Percentiles rank a stretch among this genome's conserved stretches.
Conservation (phyloP, 352 stramenopile genomes). For the Phytophthora fragariaefolia region DNA sequence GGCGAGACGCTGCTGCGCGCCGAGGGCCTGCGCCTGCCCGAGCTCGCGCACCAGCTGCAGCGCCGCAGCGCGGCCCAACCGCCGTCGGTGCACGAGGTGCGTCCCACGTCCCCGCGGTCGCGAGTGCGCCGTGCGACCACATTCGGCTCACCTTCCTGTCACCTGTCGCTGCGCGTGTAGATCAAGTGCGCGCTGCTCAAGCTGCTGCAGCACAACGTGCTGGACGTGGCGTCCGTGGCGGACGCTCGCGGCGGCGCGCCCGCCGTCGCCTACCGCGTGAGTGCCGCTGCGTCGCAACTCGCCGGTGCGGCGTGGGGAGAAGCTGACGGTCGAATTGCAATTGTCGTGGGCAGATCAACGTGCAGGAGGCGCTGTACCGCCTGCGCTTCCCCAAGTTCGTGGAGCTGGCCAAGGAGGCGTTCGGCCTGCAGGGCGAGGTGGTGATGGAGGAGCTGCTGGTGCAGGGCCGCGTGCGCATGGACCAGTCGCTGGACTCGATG, state of each 20-base stretch:
- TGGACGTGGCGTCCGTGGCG: slow-evolving; percentile 64
- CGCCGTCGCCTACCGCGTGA: slow-evolving; percentile 59
- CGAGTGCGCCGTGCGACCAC: too few relatives aligned
- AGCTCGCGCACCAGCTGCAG: slow-evolving; percentile 74
- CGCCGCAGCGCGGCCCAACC: slow-evolving; percentile 27
- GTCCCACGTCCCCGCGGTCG: too few relatives aligned
- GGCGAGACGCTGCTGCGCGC: slow-evolving; percentile 64
- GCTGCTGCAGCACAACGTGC: slow-evolving; percentile 88
- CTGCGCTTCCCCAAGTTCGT: slow-evolving; percentile 88
- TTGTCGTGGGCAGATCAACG: slow-evolving; percentile 62
- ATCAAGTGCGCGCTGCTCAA: slow-evolving; percentile 87
- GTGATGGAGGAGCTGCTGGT: slow-evolving; percentile 91
- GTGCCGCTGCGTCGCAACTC: too few relatives aligned
- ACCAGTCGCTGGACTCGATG: slow-evolving; percentile 88
- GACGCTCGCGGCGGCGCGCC: slow-evolving; percentile 22
- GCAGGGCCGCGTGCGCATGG: slow-evolving; percentile 81
- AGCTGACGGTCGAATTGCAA: background rate
- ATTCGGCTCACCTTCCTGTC: too few relatives aligned
- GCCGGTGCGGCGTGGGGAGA: background rate
- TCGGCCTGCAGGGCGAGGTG: slow-evolving; percentile 82
- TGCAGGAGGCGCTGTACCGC: slow-evolving; percentile 81
- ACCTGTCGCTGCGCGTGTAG: slow-evolving; percentile 34
- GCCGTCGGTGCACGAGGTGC: slow-evolving; percentile 63
- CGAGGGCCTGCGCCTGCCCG: slow-evolving; percentile 68
- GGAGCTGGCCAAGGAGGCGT: slow-evolving; percentile 75